These are phyloP conservation scores for Paecilomyces variotii DNA, from an alignment of 2,329 filamentous ascomycete genomes.

Conservation along the genomic window DNA sequence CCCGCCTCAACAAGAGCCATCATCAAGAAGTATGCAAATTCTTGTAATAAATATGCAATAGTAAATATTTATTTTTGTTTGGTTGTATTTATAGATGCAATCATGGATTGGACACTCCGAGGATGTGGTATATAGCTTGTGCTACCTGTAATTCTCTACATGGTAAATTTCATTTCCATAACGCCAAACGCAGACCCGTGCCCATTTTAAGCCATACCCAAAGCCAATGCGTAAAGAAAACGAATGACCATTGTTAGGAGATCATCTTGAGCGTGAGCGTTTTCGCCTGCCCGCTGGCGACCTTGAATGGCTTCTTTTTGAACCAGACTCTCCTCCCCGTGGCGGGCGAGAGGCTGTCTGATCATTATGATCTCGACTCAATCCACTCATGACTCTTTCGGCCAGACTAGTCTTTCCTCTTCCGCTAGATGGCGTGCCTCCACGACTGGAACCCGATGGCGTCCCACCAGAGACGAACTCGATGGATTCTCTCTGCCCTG, in stretches of 20 bases:
- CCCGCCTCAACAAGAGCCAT: not conserved
- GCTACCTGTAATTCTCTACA: not conserved
- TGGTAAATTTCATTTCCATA: not conserved
- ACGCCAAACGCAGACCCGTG: not conserved
- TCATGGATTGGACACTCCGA: not conserved
- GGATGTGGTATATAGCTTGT: not conserved
- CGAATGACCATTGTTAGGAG: not conserved
- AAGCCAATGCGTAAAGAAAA: not conserved
- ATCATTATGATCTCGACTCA: conserved; percentile 11
- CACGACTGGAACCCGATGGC: conserved; percentile 10
- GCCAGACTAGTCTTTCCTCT: conserved; percentile 11
- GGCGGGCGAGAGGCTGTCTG: conserved; percentile 2
- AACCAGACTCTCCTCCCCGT: not conserved
- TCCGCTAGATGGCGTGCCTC: conserved; percentile 8
- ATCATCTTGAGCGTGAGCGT: conserved; percentile 13
- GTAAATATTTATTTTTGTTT: too few relatives aligned
- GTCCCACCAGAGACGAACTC: conserved; percentile 33
- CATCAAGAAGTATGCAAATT: not conserved
- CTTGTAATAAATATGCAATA: not conserved
- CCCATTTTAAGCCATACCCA: not conserved
- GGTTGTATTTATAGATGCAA: not conserved
- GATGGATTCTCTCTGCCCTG: conserved; percentile 28
- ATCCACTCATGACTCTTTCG: conserved; percentile 16
- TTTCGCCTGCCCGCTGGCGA: conserved; percentile 11
- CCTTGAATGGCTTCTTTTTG: conserved; percentile 6